Base-by-base conservation (phyloP, 108 stramenopile species). In the Licmophora abbreviata region DNA sequence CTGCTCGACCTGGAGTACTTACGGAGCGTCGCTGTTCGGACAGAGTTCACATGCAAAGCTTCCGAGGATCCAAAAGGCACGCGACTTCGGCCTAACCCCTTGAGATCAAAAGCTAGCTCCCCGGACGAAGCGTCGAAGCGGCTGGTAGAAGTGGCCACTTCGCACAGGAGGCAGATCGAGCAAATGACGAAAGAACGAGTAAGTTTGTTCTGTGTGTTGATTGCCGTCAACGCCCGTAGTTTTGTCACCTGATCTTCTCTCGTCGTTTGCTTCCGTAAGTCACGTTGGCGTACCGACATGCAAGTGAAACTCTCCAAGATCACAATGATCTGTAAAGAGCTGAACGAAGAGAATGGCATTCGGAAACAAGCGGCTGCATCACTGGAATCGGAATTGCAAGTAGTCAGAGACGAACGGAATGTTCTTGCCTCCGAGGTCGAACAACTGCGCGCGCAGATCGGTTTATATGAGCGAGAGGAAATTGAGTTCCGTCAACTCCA, bases 231-330 rank as follows among this genome's bases (percentile, higher is more conserved):
- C n/a, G n/a, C n/a, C n/a, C 34, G 34, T 35, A 11, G 10, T 35
- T 14, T 14, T 14, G 15, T n/a, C 10, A 15, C 44, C 44, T 14
- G 15, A 44, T 44, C 10, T 20, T 44, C 20, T 17, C 10, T 17
- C 15, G 8, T 44, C 18, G 17, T 17, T 8, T 15, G 12, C 17
- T 15, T 26, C 9, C 40, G 10, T 14, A 17, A 61, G 60, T 32
- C 31, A 28, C 51, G 22, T 20, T 80, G 71, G 71, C 79, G 76
- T 30, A 48, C 71, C 23, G 74, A 80, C 23, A 73, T 76, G 71
- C 71, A 80, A 32, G 43, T 66, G 14, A 79, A 79, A 43, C 61
- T 79, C 18, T 58, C 58, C 29, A 76, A 79, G 58, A 71, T 77
- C 48, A 59, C 82, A 20, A 59, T 55, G 51, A 71, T 83, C 58